Percentiles rank a stretch among this genome's conserved stretches.
Conservation (phyloP, 1,284 basidiomycete species). For the Ustilago crameri region DNA sequence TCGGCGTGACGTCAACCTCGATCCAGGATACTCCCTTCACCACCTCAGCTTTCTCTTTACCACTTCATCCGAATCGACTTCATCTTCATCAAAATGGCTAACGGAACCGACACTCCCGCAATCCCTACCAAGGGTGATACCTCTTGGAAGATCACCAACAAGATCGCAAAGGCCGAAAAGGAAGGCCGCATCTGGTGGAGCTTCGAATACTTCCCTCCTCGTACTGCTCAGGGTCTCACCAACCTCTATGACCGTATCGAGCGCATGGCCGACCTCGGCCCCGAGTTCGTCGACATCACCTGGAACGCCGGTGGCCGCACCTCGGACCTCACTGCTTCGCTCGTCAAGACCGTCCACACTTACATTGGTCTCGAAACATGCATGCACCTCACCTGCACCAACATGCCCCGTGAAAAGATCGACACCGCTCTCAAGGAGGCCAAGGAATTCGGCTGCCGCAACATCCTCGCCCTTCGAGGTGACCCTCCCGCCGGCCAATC, state of each 20-base stretch:
- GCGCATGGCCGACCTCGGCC: constrained; percentile 93
- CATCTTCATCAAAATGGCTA: constrained; percentile 21
- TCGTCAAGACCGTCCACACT: constrained; percentile 82
- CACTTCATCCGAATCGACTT: no score
- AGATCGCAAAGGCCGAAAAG: constrained; percentile 66
- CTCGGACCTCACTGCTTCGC: constrained; percentile 72
- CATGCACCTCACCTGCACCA: constrained; percentile 68
- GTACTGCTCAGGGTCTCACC: constrained; percentile 82
- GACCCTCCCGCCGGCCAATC: constrained; percentile 45
- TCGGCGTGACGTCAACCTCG: constrained; percentile 27
- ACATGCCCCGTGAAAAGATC: constrained; percentile 88
- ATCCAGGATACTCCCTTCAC: constrained; percentile 43
- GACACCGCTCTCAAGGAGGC: constrained; percentile 92
- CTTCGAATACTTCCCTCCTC: constrained; percentile 95
- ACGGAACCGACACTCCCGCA: constrained; percentile 20
- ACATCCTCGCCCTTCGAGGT: constrained; percentile 92
- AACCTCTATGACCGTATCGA: constrained; percentile 84
- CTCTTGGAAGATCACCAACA: constrained; percentile 62
- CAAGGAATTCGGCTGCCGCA: constrained; percentile 88
- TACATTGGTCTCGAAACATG: constrained; percentile 68
- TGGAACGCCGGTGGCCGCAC: constrained; percentile 98
- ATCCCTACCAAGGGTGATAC: constrained; percentile 43
- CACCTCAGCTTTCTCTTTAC: constrained; percentile 7
- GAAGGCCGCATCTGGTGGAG: constrained; percentile 70
- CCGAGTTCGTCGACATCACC: constrained; percentile 98